Evolutionary conservation across 2,329 filamentous ascomycete genomes (phyloP).

Genomic region (Pseudomassariella vexata): DNA sequence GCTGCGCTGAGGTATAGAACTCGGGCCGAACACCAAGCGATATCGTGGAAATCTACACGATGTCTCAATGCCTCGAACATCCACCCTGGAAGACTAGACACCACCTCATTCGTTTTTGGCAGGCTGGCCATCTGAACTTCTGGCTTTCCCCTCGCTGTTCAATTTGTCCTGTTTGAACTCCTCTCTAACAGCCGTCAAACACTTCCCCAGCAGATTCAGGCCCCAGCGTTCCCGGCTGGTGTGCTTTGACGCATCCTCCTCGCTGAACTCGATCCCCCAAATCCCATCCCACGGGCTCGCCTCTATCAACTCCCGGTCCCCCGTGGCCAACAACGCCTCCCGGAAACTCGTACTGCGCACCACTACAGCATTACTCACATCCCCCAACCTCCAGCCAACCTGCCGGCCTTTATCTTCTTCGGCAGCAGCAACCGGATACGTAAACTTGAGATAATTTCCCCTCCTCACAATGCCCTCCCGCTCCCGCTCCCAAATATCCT

Average conservation of each 20-base stretch:
- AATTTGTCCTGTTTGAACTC: slow-evolving; percentile 38
- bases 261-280: slow-evolving; percentile 61
- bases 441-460: slow-evolving; percentile 57
- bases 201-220: slow-evolving; percentile 58
- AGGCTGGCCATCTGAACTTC: not conserved
- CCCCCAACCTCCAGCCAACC: slow-evolving; percentile 11
- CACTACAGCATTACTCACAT: slow-evolving; percentile 12
- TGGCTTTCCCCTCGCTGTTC: slow-evolving; percentile 3
- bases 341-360: slow-evolving; percentile 35
- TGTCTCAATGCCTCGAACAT: too few relatives aligned
- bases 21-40: too few relatives aligned
- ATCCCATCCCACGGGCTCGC: slow-evolving; percentile 54
- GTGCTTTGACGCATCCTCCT: slow-evolving; percentile 38
- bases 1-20: too few relatives aligned
- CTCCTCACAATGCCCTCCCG: slow-evolving; percentile 45
- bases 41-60: too few relatives aligned
- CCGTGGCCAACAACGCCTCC: slow-evolving; percentile 49
- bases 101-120: too few relatives aligned
- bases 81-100: too few relatives aligned
- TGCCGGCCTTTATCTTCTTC: not conserved
- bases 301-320: slow-evolving; percentile 55
- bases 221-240: slow-evolving; percentile 48
- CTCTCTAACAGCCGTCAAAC: slow-evolving; percentile 52
- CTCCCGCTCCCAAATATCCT: slow-evolving; percentile 43
- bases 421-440: slow-evolving; percentile 25